A percentile compares a stretch with the other conserved stretches of the same genome.
Conservation (phyloP, 1,139 yeast genomes). For the Yamadazyma membranifaciens region DNA sequence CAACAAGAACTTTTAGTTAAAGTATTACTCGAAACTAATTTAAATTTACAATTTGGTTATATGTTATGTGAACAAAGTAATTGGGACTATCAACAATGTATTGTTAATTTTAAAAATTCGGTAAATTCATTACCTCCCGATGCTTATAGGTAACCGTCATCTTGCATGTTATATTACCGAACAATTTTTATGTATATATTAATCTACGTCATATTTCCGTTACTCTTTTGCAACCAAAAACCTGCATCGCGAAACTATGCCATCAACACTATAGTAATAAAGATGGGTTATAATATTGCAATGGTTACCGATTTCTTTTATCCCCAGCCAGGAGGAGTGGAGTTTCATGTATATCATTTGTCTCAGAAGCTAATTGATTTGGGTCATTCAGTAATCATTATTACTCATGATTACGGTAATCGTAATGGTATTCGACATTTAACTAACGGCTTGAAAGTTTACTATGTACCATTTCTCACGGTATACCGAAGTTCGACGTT, state of each 20-base stretch:
- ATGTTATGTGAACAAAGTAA: slow-evolving; percentile 88
- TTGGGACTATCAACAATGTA: slow-evolving; percentile 76
- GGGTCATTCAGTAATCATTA: slow-evolving; percentile 89
- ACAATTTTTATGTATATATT: no score
- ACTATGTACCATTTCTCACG: slow-evolving; percentile 81
- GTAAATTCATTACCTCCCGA: slow-evolving; percentile 44
- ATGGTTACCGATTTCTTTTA: slow-evolving; percentile 98
- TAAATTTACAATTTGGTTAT: slow-evolving; percentile 74
- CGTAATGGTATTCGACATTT: slow-evolving; percentile 78
- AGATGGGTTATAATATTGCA: slow-evolving; percentile 38
- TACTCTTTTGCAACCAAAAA: slow-evolving; percentile 4
- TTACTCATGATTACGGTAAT: slow-evolving; percentile 85
- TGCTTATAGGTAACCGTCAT: slow-evolving; percentile 23
- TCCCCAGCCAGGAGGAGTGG: slow-evolving; percentile 99
- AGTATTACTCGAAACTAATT: slow-evolving; percentile 69
- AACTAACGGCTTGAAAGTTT: slow-evolving; percentile 89
- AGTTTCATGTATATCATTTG: slow-evolving; percentile 85
- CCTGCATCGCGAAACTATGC: slow-evolving; percentile 1
- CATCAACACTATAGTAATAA: neutral
- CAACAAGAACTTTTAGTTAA: slow-evolving; percentile 70
- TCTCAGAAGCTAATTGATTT: slow-evolving; percentile 73
- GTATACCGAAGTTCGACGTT: slow-evolving; percentile 80
- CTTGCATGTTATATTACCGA: no score
- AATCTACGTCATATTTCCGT: neutral
- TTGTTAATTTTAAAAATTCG: slow-evolving; percentile 69